Percentiles rank a stretch among this genome's conserved stretches.
Evolutionary conservation across 768 basidiomycete genomes (phyloP).

Genomic region (Epithele typhae): DNA sequence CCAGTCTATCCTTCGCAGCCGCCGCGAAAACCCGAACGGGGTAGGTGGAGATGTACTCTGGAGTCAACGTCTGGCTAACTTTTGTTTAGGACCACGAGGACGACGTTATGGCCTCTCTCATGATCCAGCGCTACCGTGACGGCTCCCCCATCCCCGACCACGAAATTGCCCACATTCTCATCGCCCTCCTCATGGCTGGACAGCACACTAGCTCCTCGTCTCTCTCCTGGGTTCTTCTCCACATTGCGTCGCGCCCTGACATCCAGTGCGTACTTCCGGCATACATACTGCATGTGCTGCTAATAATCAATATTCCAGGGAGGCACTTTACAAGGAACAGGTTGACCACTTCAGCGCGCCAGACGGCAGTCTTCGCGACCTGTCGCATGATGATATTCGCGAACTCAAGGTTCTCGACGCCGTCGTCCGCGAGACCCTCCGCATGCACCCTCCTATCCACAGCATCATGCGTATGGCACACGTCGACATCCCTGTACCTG

Average conservation of each 20-base stretch:
- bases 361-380: conserved; percentile 73
- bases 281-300: too few relatives aligned
- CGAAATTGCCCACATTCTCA: conserved; percentile 97
- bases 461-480: conserved; percentile 92
- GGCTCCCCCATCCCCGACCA: conserved; percentile 77
- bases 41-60: conserved; percentile 28
- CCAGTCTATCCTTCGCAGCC: conserved; percentile 75
- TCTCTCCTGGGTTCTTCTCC: conserved; percentile 85
- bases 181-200: conserved; percentile 98
- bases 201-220: conserved; percentile 97
- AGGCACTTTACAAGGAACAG: conserved; percentile 87
- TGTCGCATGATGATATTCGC: conserved; percentile 85
- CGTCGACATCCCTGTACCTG: conserved; percentile 77
- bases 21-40: conserved; percentile 45
- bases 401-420: conserved; percentile 81
- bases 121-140: conserved; percentile 78
- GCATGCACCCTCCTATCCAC: conserved; percentile 94
- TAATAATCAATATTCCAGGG: conserved; percentile 45
- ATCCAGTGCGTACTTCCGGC: conserved; percentile 59
- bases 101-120: conserved; percentile 91
- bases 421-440: conserved; percentile 90
- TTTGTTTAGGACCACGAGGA: conserved; percentile 52
- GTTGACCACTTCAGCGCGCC: conserved; percentile 72
- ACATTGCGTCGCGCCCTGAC: conserved; percentile 72
- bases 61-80: conserved; percentile 3